Conservation (phyloP, 768 basidiomycete species). For the Cytidiella melzeri region DNA sequence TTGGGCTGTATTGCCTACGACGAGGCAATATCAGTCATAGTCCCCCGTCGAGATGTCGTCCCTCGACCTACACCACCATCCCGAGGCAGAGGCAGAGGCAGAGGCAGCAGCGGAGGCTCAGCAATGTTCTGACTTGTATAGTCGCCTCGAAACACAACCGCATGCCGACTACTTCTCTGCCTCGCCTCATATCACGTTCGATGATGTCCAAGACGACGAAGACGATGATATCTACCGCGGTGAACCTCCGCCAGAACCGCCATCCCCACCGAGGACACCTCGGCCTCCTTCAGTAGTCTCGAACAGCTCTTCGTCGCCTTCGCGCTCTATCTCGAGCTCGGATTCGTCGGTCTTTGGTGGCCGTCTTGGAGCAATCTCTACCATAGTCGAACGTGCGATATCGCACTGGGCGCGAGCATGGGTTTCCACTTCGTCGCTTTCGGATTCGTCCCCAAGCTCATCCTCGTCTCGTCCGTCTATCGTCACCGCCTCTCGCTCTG, state of each 20-base stretch:
- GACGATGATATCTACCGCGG: slow-evolving; percentile 61
- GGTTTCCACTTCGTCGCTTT: slow-evolving; percentile 36
- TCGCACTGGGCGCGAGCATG: slow-evolving; percentile 62
- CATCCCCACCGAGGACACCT: slow-evolving; percentile 23
- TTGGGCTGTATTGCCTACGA: slow-evolving; percentile 7
- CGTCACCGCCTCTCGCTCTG: slow-evolving; percentile 26
- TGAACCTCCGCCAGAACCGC: slow-evolving; percentile 25
- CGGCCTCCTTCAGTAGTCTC: slow-evolving; percentile 24
- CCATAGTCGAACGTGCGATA: slow-evolving; percentile 66
- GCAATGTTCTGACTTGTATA: background rate
- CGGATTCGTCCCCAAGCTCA: slow-evolving; percentile 37
- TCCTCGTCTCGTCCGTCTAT: slow-evolving; percentile 29
- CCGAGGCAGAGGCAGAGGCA: background rate
- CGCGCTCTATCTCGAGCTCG: slow-evolving; percentile 34
- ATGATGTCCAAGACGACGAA: slow-evolving; percentile 16
- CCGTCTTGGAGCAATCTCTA: slow-evolving; percentile 33
- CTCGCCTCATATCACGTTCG: slow-evolving; percentile 4
- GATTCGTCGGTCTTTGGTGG: slow-evolving; percentile 30
- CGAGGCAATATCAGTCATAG: slow-evolving; percentile 5
- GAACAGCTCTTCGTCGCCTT: slow-evolving; percentile 26
- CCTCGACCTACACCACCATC: background rate
- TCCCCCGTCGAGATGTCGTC: background rate
- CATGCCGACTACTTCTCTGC: slow-evolving; percentile 9
- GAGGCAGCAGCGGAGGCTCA: background rate
- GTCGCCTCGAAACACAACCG: background rate